Evolutionary conservation across 768 basidiomycete species (phyloP).

Genomic region (Tylopilus balloui): DNA sequence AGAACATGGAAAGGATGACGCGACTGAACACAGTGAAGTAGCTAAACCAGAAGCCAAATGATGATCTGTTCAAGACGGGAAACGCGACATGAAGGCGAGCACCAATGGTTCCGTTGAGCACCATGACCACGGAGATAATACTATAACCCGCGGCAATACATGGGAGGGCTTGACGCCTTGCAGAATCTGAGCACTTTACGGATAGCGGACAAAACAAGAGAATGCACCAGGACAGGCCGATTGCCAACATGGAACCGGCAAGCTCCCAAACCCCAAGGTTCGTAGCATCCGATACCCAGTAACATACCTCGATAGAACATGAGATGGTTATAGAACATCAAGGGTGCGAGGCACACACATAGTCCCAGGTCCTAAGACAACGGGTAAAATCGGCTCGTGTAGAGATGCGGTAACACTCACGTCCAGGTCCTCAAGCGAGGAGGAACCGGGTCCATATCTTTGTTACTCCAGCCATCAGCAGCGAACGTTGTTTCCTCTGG

Average conservation of each 20-base stretch:
- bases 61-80: constrained; percentile 74
- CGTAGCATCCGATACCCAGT: constrained; percentile 28
- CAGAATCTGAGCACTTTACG: not conserved
- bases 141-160: constrained; percentile 70
- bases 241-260: constrained; percentile 69
- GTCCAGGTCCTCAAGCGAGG: constrained; percentile 58
- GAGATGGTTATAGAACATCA: constrained; percentile 19
- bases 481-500: constrained; percentile 46
- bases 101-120: constrained; percentile 74
- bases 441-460: constrained; percentile 76
- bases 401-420: constrained; percentile 6
- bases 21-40: constrained; percentile 82
- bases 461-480: constrained; percentile 61
- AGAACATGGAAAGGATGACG: constrained; percentile 72
- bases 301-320: constrained; percentile 21
- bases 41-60: constrained; percentile 86
- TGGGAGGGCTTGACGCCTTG: constrained; percentile 59
- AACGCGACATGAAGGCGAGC: constrained; percentile 76
- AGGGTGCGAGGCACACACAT: constrained; percentile 51
- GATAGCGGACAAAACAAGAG: not conserved
- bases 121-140: constrained; percentile 69
- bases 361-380: constrained; percentile 47
- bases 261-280: constrained; percentile 45
- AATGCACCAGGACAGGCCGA: constrained; percentile 63
- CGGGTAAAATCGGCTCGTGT: not conserved